Conservation (phyloP, 371 early-diverging fungal species). For the Rhizopus sp. region DNA sequence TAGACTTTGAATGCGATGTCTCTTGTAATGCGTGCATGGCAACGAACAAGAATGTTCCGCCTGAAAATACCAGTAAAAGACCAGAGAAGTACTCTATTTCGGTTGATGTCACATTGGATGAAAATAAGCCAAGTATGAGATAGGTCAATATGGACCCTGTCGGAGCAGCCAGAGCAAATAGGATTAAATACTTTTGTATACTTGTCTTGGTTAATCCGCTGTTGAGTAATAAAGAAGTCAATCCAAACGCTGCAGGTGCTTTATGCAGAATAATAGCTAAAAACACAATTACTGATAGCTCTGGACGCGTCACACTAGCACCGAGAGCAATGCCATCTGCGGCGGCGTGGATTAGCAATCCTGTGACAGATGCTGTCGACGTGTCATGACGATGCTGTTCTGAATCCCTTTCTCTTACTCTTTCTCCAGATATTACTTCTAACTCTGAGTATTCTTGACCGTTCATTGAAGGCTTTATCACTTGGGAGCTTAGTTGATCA, state of each 20-base stretch:
- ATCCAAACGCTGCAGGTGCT: constrained; percentile 92
- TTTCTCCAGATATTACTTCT: constrained; percentile 6
- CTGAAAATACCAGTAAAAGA: constrained; percentile 77
- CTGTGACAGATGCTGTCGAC: constrained; percentile 64
- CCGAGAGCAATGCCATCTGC: constrained; percentile 96
- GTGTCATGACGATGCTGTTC: neutral
- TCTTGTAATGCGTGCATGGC: constrained; percentile 69
- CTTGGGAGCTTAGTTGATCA: constrained; percentile 66
- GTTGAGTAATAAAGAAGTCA: constrained; percentile 80
- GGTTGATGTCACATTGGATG: constrained; percentile 28
- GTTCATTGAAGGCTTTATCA: constrained; percentile 27
- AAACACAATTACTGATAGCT: constrained; percentile 86
- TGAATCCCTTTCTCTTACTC: neutral
- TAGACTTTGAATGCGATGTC: neutral
- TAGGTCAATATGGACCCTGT: constrained; percentile 81
- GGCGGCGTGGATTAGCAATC: constrained; percentile 91
- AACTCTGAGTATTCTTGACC: constrained; percentile 30
- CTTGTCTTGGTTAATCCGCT: constrained; percentile 66
- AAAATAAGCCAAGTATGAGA: constrained; percentile 41
- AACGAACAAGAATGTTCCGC: constrained; percentile 92
- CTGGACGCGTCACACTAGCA: constrained; percentile 66
- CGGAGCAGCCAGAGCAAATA: constrained; percentile 89
- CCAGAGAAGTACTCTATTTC: constrained; percentile 81
- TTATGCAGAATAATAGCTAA: constrained; percentile 97
- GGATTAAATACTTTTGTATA: constrained; percentile 74